Base-by-base conservation (phyloP, 1,284 basidiomycete genomes). In the Puccinia horiana region DNA sequence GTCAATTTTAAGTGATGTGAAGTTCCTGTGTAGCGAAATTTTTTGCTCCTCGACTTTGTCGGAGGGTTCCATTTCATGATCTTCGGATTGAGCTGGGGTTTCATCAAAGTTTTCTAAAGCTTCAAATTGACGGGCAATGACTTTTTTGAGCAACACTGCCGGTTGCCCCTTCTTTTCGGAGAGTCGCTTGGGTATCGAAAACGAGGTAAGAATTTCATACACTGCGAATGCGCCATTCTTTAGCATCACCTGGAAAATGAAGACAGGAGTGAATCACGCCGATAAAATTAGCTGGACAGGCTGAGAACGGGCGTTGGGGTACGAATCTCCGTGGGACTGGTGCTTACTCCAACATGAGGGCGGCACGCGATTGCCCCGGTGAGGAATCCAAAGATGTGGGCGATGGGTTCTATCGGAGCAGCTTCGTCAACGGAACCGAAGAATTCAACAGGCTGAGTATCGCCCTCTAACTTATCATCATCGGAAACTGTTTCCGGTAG, bases 321-420 rank as follows among this genome's bases (percentile, higher is more conserved):
- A 65, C 12, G 29, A 49, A 49, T 26, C 16, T 73, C 29, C 20
- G 26, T 42, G 20, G 20, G n/a, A 12, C 12, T 42, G 20, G 3
- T 75, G 42, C 79, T 65, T 75, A 81, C 79, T 44, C 56, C 70
- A 49, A 81, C 32, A 75, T 81, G 79, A n/a, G 79, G 79, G 6
- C 79, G 67, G 26, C 29, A 37, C 26, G 61, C 52, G 40, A 35
- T 65, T 20, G 69, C 72, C 20, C 79, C 79, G n/a, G 79, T 81
- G n/a, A 49, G 56, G 44, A 81, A 81, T 29, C 54, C 61, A 32
- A 74, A 74, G 42, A 81, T 52, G 4, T 52, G 79, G 26, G 44
- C 72, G 54, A 73, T 81, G 14, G 70, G 54, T 40, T 49, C 47
- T 6, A 40, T 16, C 29, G 44, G 37, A 40, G 32, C 32, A 47